These are phyloP conservation scores for Croton laevigatus DNA, from an alignment of 441 rosid genomes.

Conservation along the genomic window DNA sequence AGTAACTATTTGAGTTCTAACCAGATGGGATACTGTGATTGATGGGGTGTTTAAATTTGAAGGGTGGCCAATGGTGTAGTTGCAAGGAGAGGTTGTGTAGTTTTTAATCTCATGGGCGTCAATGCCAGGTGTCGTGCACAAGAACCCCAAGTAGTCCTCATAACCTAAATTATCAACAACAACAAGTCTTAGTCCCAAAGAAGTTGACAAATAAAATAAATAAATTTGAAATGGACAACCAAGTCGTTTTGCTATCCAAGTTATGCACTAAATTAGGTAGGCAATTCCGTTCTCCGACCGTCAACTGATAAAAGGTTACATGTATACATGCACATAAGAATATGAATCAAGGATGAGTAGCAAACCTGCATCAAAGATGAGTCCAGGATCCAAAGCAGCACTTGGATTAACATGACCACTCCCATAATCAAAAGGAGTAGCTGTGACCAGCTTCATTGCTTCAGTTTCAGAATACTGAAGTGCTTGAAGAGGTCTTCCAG, in stretches of 20 bases:
- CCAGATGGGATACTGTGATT: slow-evolving; percentile 77
- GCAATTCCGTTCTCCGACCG: too few species aligned
- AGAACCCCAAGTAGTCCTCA: slow-evolving; percentile 80
- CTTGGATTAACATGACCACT: slow-evolving; percentile 95
- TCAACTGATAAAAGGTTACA: not conserved
- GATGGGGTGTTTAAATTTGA: slow-evolving; percentile 88
- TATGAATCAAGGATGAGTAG: not conserved
- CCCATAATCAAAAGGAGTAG: slow-evolving; percentile 95
- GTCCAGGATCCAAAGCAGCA: slow-evolving; percentile 97
- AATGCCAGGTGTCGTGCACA: slow-evolving; percentile 95
- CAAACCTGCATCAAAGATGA: slow-evolving; percentile 86
- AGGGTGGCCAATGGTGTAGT: slow-evolving; percentile 70
- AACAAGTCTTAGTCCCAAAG: not conserved
- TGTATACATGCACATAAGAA: not conserved
- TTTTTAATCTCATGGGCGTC: slow-evolving; percentile 67
- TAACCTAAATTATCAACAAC: slow-evolving; percentile 46
- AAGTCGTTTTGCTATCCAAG: not conserved
- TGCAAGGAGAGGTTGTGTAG: slow-evolving; percentile 73
- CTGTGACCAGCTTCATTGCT: slow-evolving; percentile 63
- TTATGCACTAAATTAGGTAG: not conserved
- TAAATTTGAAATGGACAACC: not conserved
- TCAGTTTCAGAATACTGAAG: slow-evolving; percentile 84
- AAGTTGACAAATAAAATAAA: too few species aligned
- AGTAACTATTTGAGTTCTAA: slow-evolving; percentile 55
- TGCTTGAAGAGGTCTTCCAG: slow-evolving; percentile 90